phyloP scores from a whole-genome alignment of 345 rosid genomes.

The thale cress (Arabidopsis thaliana) region DNA sequence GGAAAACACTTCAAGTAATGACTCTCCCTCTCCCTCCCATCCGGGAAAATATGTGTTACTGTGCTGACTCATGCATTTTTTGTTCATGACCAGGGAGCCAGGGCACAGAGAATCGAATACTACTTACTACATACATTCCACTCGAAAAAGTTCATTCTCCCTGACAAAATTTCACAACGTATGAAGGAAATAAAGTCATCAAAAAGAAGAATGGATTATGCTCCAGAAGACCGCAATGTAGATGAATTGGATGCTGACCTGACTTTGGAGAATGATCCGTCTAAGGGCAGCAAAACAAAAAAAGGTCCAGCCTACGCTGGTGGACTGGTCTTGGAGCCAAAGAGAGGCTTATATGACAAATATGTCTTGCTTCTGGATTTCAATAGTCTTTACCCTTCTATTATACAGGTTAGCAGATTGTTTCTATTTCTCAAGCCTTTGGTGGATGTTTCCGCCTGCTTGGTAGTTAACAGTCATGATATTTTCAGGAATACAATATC shows the following conservation, averaged over 20 bases:
- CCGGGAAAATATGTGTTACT: not conserved
- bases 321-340: slow-evolving; percentile 97
- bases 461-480: slow-evolving; percentile 20
- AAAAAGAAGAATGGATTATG: slow-evolving; percentile 61
- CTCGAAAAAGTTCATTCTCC: slow-evolving; percentile 88
- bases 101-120: slow-evolving; percentile 97
- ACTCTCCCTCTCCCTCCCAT: slow-evolving; percentile 4
- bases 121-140: slow-evolving; percentile 91
- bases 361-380: slow-evolving; percentile 93
- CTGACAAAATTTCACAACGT: slow-evolving; percentile 73
- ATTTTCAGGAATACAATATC: slow-evolving; percentile 90
- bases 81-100: slow-evolving; percentile 76
- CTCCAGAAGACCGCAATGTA: slow-evolving; percentile 50
- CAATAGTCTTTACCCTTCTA: slow-evolving; percentile 98
- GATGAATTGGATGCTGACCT: slow-evolving; percentile 59
- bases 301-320: slow-evolving; percentile 96
- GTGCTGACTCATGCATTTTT: slow-evolving; percentile 12
- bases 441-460: slow-evolving; percentile 30
- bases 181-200: slow-evolving; percentile 60
- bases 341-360: slow-evolving; percentile 93
- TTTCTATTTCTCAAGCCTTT: slow-evolving; percentile 20
- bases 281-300: slow-evolving; percentile 62
- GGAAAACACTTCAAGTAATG: slow-evolving; percentile 94
- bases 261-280: slow-evolving; percentile 53
- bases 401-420: slow-evolving; percentile 78